A percentile compares a stretch with the other conserved stretches of the same genome.
These are phyloP conservation scores for Colletotrichum noveboracense DNA, from an alignment of 2,329 filamentous ascomycete species.

Conservation along the genomic window DNA sequence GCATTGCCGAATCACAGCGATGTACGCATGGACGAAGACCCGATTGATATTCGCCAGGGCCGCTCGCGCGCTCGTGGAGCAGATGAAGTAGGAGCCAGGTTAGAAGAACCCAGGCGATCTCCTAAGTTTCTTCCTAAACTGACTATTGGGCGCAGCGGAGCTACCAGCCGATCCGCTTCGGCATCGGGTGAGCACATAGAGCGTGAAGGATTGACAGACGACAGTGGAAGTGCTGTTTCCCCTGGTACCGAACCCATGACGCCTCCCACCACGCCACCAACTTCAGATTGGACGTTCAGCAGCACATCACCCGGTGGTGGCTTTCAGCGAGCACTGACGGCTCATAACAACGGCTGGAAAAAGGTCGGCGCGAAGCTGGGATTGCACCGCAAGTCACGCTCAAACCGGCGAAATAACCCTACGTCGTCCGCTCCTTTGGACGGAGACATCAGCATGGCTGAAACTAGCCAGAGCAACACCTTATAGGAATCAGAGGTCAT, in stretches of 20 bases:
- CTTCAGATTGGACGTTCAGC: constrained; percentile 59
- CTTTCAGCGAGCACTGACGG: constrained; percentile 58
- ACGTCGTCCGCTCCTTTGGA: constrained; percentile 50
- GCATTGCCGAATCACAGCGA: constrained; percentile 45
- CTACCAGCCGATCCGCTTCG: constrained; percentile 46
- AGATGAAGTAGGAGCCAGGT: constrained; percentile 35
- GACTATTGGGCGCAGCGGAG: constrained; percentile 40
- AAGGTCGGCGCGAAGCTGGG: constrained; percentile 68
- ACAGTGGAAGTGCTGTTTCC: constrained; percentile 67
- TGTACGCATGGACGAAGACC: constrained; percentile 38
- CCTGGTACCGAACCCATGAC: constrained; percentile 70
- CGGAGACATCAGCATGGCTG: constrained; percentile 39
- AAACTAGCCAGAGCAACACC: constrained; percentile 38
- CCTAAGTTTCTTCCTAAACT: constrained; percentile 52
- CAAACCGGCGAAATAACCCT: constrained; percentile 45
- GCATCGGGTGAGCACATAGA: constrained; percentile 52
- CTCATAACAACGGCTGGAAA: constrained; percentile 66
- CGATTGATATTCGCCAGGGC: constrained; percentile 39
- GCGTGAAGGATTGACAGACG: constrained; percentile 64
- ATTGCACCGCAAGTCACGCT: constrained; percentile 58
- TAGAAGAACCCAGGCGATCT: constrained; percentile 46
- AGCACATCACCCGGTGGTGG: constrained; percentile 57
- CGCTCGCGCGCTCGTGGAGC: constrained; percentile 44
- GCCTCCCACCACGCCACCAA: constrained; percentile 75
- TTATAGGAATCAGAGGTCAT: constrained; percentile 67